Base-by-base conservation (phyloP, 1,139 yeast genomes). In the Geotrichum histeridarum region DNA sequence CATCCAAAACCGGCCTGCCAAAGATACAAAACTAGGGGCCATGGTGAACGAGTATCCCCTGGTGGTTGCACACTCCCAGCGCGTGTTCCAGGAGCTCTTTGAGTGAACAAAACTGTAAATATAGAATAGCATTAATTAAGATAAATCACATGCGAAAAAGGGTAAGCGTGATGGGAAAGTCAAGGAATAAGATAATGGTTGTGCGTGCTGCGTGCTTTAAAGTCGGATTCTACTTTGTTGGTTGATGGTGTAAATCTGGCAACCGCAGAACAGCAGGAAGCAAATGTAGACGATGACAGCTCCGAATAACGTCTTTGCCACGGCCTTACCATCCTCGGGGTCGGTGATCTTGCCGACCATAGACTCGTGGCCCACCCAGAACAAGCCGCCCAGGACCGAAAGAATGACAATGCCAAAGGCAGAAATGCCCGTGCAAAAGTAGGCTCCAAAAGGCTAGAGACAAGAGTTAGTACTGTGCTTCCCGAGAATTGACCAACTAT, bases 391-490 rank as follows among this genome's bases (percentile, higher is more conserved):
- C 63, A 93, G 80, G 54, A 87, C 86, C 9, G 95, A 80, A 53
- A 93, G 80, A 61, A 93, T 91, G 53, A 89, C 84, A 42, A 93
- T 82, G 56, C 94, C 99, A 69, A 91, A 91, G 31, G 93, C 88
- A 53, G 97, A 90, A 54, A 93, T 77, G 49, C 93, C 79, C 53
- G 98, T 93, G 70, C 99, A 93, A 71, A 88, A 89, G 86, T 95
- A 93, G 39, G 99, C 98, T 68, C 86, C 82, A 44, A 84, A 89
- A 54, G 93, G 76, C 86, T 81, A 46, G 15, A 8, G n/a, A 18
- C 7, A 27, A 39, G 37, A 17, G 46, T 52, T 35, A 44, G 47
- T 11, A 37, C 15, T 37, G 39, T 3, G 17, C 15, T 9, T 11
- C 14, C 39, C 14, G 18, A 32, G 17, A 18, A 31, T 14, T 38